Conservation (phyloP, 78 protist genomes). For the Dictyostelium discoideum region dicty_2.7 NC_007089.4:3337501-3338000, state of each 20-base stretch:
- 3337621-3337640: conserved; percentile 95
- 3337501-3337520: conserved; percentile 72
- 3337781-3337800: conserved; percentile 90
- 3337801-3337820: conserved; percentile 91
- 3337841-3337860: conserved; percentile 86
- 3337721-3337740: conserved; percentile 87
- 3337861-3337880: conserved; percentile 80
- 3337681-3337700: conserved; percentile 53
- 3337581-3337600: conserved; percentile 93
- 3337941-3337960: conserved; percentile 93
- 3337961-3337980: conserved; percentile 98
- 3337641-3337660: conserved; percentile 91
- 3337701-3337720: conserved; percentile 95
- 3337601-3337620: conserved; percentile 88
- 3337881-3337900: conserved; percentile 86
- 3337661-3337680: conserved; percentile 89
- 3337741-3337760: conserved; percentile 77
- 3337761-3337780: conserved; percentile 85
- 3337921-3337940: conserved; percentile 89
- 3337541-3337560: conserved; percentile 87
- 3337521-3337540: conserved; percentile 68
- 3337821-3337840: conserved; percentile 93
- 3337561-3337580: conserved; percentile 91
- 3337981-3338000: conserved; percentile 91
- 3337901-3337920: conserved; percentile 20